phyloP scores from a whole-genome alignment of 306 rosid genomes.

The Parietaria judaica region DNA sequence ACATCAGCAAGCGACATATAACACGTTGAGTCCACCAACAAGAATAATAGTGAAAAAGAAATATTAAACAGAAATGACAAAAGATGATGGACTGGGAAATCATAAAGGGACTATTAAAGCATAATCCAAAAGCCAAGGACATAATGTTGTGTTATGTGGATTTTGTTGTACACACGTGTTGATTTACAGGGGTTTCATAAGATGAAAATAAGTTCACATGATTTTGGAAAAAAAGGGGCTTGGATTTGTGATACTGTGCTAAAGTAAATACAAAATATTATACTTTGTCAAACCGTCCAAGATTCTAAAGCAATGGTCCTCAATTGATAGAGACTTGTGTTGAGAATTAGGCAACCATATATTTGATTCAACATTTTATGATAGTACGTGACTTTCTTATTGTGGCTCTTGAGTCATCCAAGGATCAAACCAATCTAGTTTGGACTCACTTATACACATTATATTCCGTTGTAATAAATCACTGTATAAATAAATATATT shows the following conservation, averaged over 20 bases:
- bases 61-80: not conserved
- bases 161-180: not conserved
- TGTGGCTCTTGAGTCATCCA: not conserved
- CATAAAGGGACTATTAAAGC: not conserved
- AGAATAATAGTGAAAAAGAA: not conserved
- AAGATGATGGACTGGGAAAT: not conserved
- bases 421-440: not conserved
- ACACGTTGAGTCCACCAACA: too few relatives aligned
- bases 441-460: not conserved
- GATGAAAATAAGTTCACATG: not conserved
- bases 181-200: not conserved
- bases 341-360: not conserved
- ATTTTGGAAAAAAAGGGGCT: not conserved
- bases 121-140: constrained; percentile 8
- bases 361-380: not conserved
- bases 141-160: not conserved
- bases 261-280: too few relatives aligned
- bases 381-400: not conserved
- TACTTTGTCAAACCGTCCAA: not conserved
- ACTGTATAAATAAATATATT: too few relatives aligned
- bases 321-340: not conserved
- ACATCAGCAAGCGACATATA: too few relatives aligned
- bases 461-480: too few relatives aligned
- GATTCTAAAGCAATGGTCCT: constrained; percentile 11
- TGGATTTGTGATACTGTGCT: constrained; percentile 1